phyloP scores from a whole-genome alignment of 805 yeast genomes.

The Cyberlindnera xishuangbannaensis region DNA sequence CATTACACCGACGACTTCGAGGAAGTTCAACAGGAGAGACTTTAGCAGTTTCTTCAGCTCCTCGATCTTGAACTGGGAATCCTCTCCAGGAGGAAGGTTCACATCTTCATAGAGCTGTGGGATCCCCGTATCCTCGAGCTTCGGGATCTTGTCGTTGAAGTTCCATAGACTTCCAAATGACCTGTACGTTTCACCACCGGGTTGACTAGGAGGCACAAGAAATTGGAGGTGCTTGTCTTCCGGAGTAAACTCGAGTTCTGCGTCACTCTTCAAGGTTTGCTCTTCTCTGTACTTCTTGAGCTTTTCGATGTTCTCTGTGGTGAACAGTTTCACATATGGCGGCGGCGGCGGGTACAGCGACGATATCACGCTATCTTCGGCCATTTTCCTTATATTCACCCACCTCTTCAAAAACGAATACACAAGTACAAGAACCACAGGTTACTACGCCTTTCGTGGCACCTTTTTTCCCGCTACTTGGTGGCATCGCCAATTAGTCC shows the following conservation, averaged over 20 bases:
- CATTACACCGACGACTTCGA: conserved; percentile 77
- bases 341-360: conserved; percentile 96
- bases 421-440: no score
- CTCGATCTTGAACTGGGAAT: conserved; percentile 46
- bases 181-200: conserved; percentile 61
- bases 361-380: conserved; percentile 34
- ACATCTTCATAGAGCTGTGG: conserved; percentile 53
- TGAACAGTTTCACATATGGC: conserved; percentile 67
- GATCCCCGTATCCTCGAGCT: conserved; percentile 71
- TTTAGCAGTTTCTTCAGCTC: conserved; percentile 78
- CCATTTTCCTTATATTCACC: no score
- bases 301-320: conserved; percentile 55
- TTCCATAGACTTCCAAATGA: conserved; percentile 89
- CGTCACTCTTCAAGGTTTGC: conserved; percentile 17
- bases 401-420: no score
- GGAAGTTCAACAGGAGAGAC: conserved; percentile 70
- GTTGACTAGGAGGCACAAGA: conserved; percentile 59
- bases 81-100: conserved; percentile 23
- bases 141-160: conserved; percentile 63
- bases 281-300: conserved; percentile 24
- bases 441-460: neutral
- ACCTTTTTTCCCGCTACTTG: neutral
- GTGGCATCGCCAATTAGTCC: neutral
- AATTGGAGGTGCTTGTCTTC: conserved; percentile 46
- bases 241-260: conserved; percentile 29